A percentile compares a stretch with the other conserved stretches of the same genome.
Evolutionary conservation across 2,329 filamentous ascomycete species (phyloP).

Genomic region (Corinectria fuckeliana): DNA sequence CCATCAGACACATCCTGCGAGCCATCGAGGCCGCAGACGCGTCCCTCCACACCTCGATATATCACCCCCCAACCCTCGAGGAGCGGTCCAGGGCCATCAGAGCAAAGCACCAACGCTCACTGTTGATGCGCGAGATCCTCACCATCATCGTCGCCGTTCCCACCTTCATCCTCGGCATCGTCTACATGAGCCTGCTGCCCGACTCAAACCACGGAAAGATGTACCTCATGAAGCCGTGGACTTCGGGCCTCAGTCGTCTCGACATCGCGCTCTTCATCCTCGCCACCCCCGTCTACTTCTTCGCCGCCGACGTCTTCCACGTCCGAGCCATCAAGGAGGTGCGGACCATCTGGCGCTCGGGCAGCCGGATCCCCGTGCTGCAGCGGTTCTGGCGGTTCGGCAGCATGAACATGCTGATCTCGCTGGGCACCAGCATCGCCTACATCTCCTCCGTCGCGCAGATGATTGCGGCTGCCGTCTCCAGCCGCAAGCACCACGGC

Average conservation of each 20-base stretch:
- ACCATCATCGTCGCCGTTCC: conserved; percentile 76
- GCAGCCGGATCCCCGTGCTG: conserved; percentile 74
- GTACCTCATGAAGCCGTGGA: conserved; percentile 75
- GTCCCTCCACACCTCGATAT: conserved; percentile 71
- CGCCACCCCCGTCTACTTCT: conserved; percentile 86
- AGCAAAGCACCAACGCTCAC: conserved; percentile 69
- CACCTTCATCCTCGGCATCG: conserved; percentile 84
- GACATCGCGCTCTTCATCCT: conserved; percentile 83
- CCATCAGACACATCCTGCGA: conserved; percentile 75
- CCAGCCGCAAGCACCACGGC: conserved; percentile 30
- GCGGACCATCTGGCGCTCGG: conserved; percentile 75
- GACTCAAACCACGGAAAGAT: conserved; percentile 60
- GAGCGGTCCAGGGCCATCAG: conserved; percentile 79
- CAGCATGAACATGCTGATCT: conserved; percentile 96
- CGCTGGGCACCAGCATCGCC: conserved; percentile 84
- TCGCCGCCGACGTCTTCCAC: conserved; percentile 87
- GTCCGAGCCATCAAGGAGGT: conserved; percentile 79
- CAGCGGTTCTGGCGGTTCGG: conserved; percentile 90
- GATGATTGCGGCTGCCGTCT: conserved; percentile 68
- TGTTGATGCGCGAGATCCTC: conserved; percentile 74
- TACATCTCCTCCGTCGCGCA: conserved; percentile 84
- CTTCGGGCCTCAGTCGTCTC: conserved; percentile 74
- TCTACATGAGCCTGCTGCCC: conserved; percentile 86
- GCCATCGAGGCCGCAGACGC: conserved; percentile 71
- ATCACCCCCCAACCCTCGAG: conserved; percentile 83